These are phyloP conservation scores for Pachyrhizus erosus DNA, from an alignment of 306 rosid species.

Conservation along the genomic window DNA sequence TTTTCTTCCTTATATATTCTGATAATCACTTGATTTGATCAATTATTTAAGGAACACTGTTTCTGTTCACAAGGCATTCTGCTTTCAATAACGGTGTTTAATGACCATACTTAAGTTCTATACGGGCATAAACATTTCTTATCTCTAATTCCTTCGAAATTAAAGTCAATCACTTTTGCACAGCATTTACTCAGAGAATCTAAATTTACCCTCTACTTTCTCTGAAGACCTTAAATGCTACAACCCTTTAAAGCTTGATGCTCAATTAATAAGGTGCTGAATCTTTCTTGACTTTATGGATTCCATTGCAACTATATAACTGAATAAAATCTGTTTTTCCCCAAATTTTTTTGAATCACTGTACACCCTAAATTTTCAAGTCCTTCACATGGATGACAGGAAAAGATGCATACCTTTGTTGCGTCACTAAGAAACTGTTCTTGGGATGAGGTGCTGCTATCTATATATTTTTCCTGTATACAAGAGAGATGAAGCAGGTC, in stretches of 20 bases:
- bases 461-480: conserved; percentile 48
- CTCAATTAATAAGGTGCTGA: neutral
- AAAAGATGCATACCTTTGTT: conserved; percentile 61
- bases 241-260: neutral
- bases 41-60: neutral
- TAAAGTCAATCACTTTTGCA: neutral
- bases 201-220: neutral
- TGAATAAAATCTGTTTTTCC: neutral
- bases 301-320: neutral
- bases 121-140: neutral
- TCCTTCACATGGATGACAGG: neutral
- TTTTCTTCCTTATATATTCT: neutral
- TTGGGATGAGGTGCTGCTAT: conserved; percentile 51
- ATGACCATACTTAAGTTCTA: neutral
- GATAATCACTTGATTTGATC: neutral
- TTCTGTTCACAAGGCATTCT: conserved; percentile 8
- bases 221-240: neutral
- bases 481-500: conserved; percentile 64
- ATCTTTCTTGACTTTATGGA: neutral
- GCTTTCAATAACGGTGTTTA: neutral
- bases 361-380: neutral
- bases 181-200: neutral
- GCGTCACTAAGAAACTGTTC: conserved; percentile 51
- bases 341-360: neutral
- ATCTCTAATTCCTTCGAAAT: neutral